Base-by-base conservation (phyloP, 2,329 filamentous ascomycete genomes). In the Didymella pomorum region DNA sequence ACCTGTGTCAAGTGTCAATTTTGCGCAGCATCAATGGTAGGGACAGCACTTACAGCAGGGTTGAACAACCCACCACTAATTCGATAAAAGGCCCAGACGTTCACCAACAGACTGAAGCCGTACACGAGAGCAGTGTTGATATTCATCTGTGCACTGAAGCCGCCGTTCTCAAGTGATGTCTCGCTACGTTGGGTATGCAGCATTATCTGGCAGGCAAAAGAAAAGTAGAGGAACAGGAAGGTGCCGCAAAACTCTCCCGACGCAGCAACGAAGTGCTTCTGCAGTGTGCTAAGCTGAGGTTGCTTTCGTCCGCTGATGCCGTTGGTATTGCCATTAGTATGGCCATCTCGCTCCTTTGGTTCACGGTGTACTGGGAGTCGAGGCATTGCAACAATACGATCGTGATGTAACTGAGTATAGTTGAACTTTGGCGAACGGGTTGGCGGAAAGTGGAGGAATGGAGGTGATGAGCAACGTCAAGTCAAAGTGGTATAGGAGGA, bases 201-300 rank as follows among this genome's bases (percentile, higher is more conserved):
- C 57, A 73, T 73, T 31, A 72, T 61, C 11, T 68, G 66, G n/a
- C 69, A 67, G 2, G 66, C 62, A 37, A 70, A 75, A 8, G 68
- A 59, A 23, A 73, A 72, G 64, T 68, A 75, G 4, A 75, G 57
- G 48, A 73, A 75, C 66, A 69, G 64, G 52, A 72, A 72, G 1
- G 71, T 76, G 10, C 72, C 71, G 9, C 73, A 64, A 31, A 74
- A 71, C 26, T 76, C 73, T 28, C 70, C 69, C 5, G 66, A 37
- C 1, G 66, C 63, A 16, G 72, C 72, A 12, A 74, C 64, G 1
- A 75, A 20, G 41, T 71, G 68, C 20, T 51, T 60, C 25, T 64
- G 52, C 8, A 66, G 44, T 6, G 54, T 62, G 50, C 51, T 61
- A 44, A 61, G 51, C n/a, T 43, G 43, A 21, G 56, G 59, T 29